Base-by-base conservation (phyloP, 176 grass and related monocot species). In the Cenchrus purpureus region DNA sequence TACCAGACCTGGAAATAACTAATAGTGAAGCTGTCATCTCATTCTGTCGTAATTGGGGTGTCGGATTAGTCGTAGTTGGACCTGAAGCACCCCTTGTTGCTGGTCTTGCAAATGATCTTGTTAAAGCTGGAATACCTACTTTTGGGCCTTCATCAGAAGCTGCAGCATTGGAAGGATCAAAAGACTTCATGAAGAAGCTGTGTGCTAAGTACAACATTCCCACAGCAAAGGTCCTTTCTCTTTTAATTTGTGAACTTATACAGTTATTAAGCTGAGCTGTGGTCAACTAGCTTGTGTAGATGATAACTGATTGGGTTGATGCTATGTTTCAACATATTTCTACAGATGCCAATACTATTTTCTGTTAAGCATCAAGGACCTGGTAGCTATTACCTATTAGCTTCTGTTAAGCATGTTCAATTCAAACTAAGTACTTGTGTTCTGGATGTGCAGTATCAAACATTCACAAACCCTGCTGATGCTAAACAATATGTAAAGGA, bases 161-260 rank as follows among this genome's bases (percentile, higher is more conserved):
- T 76, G 92, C 92, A 15, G 90, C 84, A 17, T 70, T 94, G 42
- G 92, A 94, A 85, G 90, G 90, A 57, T 92, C 89, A 4, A 94
- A 94, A 22, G 90, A 92, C 44, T 95, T 95, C 51, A 90, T 90
- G 93, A 95, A 95, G 65, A 95, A 86, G 63, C 71, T 92, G 64
- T 95, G 93, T 34, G 86, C 90, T 62, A 92, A 92, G 60, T 95
- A 90, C 72, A 73, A 28, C 50, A 92, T 95, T 46, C 93, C 93
- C 31, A 95, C 90, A 58, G 93, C 93, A 32, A 89, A 92, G 79
- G 90, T 92, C 71, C 19, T 64, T 59, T 46, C 37, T 60, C 20
- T 45, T 42, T 14, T 16, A 25, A 5, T 74, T 53, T 43, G 13
- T 17, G 9, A 65, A 65, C 1, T 10, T 25, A 45, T 65, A 43